Percentiles rank a stretch among this genome's conserved stretches.
phyloP scores from a whole-genome alignment of 176 grass and related monocot genomes.

The Puya raimondii region DNA sequence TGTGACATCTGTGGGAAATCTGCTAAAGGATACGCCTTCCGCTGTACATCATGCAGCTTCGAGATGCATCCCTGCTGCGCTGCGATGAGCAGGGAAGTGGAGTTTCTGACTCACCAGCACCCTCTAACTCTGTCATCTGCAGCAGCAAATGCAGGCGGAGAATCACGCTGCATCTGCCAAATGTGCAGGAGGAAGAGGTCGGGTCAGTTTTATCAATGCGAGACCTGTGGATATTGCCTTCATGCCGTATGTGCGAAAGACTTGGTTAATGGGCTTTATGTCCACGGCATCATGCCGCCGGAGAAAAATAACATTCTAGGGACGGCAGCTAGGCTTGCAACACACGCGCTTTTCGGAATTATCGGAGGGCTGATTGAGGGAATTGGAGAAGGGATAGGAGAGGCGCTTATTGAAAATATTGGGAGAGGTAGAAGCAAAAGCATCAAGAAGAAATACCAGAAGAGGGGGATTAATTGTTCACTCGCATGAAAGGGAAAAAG shows the following conservation, averaged over 20 bases:
- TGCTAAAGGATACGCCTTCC: conserved; percentile 51
- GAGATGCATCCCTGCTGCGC: conserved; percentile 88
- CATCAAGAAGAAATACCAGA: conserved; percentile 10
- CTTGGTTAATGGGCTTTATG: conserved; percentile 77
- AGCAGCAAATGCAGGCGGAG: neutral
- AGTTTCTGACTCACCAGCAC: conserved; percentile 52
- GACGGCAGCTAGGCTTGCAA: conserved; percentile 34
- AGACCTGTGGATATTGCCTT: conserved; percentile 56
- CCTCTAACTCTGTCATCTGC: conserved; percentile 31
- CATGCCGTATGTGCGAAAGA: conserved; percentile 77
- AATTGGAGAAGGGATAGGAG: conserved; percentile 46
- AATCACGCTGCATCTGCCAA: conserved; percentile 27
- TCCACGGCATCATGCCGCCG: conserved; percentile 41
- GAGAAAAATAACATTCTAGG: conserved; percentile 40
- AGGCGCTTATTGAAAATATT: conserved; percentile 19
- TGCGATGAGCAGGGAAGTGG: conserved; percentile 41
- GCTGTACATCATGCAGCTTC: conserved; percentile 69
- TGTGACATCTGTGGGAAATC: conserved; percentile 72
- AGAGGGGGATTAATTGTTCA: neutral
- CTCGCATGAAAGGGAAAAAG: no score
- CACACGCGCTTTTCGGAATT: conserved; percentile 47
- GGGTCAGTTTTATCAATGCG: conserved; percentile 56
- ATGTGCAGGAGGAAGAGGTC: conserved; percentile 41
- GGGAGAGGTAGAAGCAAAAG: conserved; percentile 17
- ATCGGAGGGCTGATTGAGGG: conserved; percentile 50